Conservation (phyloP, 1,284 basidiomycete genomes). For the Tilletia horrida region DNA sequence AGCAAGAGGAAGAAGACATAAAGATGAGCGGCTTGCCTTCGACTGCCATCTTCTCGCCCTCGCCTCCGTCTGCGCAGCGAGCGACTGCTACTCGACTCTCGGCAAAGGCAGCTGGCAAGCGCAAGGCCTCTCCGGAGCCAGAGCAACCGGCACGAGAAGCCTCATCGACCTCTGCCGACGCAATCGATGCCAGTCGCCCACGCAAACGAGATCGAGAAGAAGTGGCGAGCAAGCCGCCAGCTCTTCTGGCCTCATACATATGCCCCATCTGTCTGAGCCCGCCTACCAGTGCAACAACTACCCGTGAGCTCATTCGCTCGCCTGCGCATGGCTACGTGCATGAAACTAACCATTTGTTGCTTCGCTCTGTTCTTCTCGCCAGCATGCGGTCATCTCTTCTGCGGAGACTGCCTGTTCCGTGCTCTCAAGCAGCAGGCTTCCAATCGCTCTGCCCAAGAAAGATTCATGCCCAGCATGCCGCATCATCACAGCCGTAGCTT, state of each 20-base stretch:
- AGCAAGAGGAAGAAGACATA: too few species aligned
- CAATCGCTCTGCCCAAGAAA: background rate
- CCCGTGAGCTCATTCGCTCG: background rate
- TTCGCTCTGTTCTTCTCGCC: conserved; percentile 20
- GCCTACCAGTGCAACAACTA: conserved; percentile 26
- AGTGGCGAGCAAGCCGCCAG: background rate
- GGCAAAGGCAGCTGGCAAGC: conserved; percentile 4
- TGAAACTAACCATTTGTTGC: background rate
- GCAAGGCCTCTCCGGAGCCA: background rate
- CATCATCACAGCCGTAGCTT: too few species aligned
- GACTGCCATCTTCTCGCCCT: conserved; percentile 15
- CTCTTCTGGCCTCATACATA: conserved; percentile 27
- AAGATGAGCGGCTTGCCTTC: background rate
- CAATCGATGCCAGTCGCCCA: background rate
- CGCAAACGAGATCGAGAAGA: conserved; percentile 13
- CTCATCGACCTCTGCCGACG: background rate
- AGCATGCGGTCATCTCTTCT: conserved; percentile 50
- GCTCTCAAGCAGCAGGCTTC: conserved; percentile 29
- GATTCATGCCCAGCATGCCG: background rate
- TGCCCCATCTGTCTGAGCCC: conserved; percentile 51
- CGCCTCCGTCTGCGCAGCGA: background rate
- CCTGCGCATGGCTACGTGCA: background rate
- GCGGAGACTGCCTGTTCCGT: conserved; percentile 45
- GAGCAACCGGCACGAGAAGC: background rate
- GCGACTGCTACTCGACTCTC: background rate